Conservation (phyloP, 202 grass and related monocot species). For the Miscanthus sacchariflorus region DNA sequence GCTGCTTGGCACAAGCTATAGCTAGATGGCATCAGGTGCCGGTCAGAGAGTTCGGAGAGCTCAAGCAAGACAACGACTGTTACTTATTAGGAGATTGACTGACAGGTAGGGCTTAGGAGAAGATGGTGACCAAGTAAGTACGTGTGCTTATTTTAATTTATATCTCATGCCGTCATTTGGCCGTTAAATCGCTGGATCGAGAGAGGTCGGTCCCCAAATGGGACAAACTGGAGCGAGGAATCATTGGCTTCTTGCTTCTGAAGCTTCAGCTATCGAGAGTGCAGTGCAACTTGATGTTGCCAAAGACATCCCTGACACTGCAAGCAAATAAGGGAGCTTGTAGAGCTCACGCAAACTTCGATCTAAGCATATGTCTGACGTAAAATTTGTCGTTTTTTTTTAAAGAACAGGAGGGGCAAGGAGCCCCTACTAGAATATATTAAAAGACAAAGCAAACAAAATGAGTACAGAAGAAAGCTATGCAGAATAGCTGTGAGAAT, state of each 20-base stretch:
- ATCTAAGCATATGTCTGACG: neutral
- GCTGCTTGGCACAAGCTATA: slow-evolving; percentile 23
- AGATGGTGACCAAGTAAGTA: neutral
- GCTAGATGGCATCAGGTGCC: slow-evolving; percentile 49
- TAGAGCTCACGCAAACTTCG: neutral
- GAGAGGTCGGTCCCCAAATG: neutral
- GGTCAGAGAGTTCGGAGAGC: slow-evolving; percentile 17
- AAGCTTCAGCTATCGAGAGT: neutral
- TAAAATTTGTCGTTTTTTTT: neutral
- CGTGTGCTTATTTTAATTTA: neutral
- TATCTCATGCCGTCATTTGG: neutral
- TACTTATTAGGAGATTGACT: neutral
- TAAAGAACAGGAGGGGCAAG: too few relatives aligned
- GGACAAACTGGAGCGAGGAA: slow-evolving; percentile 1
- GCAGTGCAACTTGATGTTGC: slow-evolving; percentile 24
- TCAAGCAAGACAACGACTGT: slow-evolving; percentile 23
- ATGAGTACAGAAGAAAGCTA: too few relatives aligned
- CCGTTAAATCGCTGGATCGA: neutral
- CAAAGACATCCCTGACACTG: neutral
- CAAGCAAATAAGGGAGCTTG: slow-evolving; percentile 15
- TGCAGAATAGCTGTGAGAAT: too few relatives aligned
- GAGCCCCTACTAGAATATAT: too few relatives aligned
- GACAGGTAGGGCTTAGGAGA: neutral
- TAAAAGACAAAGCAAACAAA: too few relatives aligned
- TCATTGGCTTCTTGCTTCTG: neutral